A percentile compares a stretch with the other conserved stretches of the same genome.
phyloP scores from a whole-genome alignment of 495 filamentous ascomycete species.

The Lasiosphaeria hispida region DNA sequence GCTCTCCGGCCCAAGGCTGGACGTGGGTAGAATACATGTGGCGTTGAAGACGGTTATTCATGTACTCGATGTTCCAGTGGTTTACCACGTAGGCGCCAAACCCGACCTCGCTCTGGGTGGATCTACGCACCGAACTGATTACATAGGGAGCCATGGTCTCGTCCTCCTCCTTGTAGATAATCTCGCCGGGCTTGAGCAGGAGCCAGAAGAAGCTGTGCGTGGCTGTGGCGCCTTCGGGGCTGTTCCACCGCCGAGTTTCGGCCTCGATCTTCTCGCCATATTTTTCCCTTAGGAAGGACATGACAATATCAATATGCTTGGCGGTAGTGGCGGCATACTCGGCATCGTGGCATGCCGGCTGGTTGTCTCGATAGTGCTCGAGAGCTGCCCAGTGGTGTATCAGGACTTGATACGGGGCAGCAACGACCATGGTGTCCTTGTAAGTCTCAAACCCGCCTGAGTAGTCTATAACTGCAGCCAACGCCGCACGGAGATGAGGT shows the following conservation, averaged over 20 bases:
- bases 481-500: constrained; percentile 35
- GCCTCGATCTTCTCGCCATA: constrained; percentile 28
- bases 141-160: constrained; percentile 32
- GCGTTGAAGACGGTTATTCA: constrained; percentile 24
- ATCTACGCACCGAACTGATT: constrained; percentile 23
- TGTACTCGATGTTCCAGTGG: constrained; percentile 37
- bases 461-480: constrained; percentile 38
- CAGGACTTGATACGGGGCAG: constrained; percentile 37
- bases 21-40: constrained; percentile 29
- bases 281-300: constrained; percentile 31
- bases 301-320: constrained; percentile 40
- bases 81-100: constrained; percentile 22
- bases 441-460: constrained; percentile 26
- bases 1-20: constrained; percentile 33
- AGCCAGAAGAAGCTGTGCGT: constrained; percentile 40
- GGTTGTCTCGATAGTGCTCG: constrained; percentile 32
- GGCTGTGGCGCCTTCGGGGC: constrained; percentile 24
- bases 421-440: constrained; percentile 27
- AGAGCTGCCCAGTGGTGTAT: constrained; percentile 34
- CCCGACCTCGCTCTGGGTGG: background rate
- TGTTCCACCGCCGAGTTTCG: constrained; percentile 29
- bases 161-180: constrained; percentile 33
- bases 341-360: constrained; percentile 30
- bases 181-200: constrained; percentile 36
- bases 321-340: constrained; percentile 33